Evolutionary conservation across 306 rosid genomes (phyloP), one percentile per base, ranked within the genome.

Genomic region (Trifolium fragiferum): DNA sequence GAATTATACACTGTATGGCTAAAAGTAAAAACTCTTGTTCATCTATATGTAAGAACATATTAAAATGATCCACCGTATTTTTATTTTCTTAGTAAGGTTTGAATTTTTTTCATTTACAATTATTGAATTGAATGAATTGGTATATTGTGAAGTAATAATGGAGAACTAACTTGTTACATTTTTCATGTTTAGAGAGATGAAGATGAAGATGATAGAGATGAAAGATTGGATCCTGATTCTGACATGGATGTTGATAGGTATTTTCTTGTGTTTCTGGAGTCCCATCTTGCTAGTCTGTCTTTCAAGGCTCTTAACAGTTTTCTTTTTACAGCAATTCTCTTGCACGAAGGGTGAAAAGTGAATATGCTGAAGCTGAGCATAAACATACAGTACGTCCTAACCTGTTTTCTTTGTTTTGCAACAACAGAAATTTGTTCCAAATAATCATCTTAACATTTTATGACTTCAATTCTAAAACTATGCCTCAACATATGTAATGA

Each of bases 141-240:
- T n/a, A 43, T 57, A 21, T 51, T 61, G 76, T 40, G 40, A 30
- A 30, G 33, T 20, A 55, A 73, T 44, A 41, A 21, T 54, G 73
- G 15, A 65, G 50, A 64, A 46, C 30, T 54, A 64, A 46, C 30
- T 54, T 51, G 2, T 20, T 23, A 21, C 62, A 21, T 10, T 57
- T 61, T 46, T 76, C 40, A 58, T 76, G 50, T 76, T 55, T 50
- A 81, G 85, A 76, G 50, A 63, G 87, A 84, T 50, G 85, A 81
- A 74, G 85, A 77, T 74, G 68, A 84, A 33, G 80, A 77, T 21
- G 78, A 69, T 33, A 61, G 67, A 57, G 87, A 84, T 74, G 80
- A 74, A 64, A 62, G 78, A 58, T 78, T 83, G 87, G 83, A 58
- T 64, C 85, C 81, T 33, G 80, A 84, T 74, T 84, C 75, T 74